Base-by-base conservation (phyloP, 257 asterid genomes). In the Solanum bulbocastanum region DNA sequence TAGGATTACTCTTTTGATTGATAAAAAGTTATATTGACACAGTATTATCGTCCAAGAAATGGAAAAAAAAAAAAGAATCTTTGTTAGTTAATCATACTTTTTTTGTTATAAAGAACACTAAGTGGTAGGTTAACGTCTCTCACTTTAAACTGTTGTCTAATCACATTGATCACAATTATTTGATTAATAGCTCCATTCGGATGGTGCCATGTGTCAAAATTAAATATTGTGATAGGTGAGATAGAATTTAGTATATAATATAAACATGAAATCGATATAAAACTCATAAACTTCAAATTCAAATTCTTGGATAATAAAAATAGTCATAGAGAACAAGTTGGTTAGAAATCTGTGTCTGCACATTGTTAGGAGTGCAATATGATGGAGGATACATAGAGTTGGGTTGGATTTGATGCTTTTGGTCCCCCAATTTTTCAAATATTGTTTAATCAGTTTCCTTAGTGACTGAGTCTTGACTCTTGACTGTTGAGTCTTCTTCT, bases 261-360 rank as follows among this genome's bases (percentile, higher is more conserved):
- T 71, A 32, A 32, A 33, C 5, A 35, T 36, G 0, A 35, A 15
- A 73, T 73, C 1, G 0, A 20, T 35, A 35, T 35, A 20, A 10
- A 73, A 3, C 1, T 20, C 2, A 22, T 18, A 35, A 33, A 18
- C 27, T 36, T 35, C 15, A 69, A n/a, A 69, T 30, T 69, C 13
- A 10, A 1, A 23, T 8, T 22, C 0, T 62, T 66, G 22, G 23
- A 68, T 68, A 83, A 35, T 2, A 22, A 33, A 39, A 37, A 12
- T 13, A n/a, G 14, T 13, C n/a, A 14, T 23, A 25, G 20, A 62
- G 11, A 88, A 86, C 86, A 10, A 83, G 89, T 90, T 90, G 90
- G 91, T 75, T 87, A 86, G 75, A 69, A 83, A 90, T 90, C 87
- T 90, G 89, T 89, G 95, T 91, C 92, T 72, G 88, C 62, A 87